These are phyloP conservation scores for Naganishia sp. DNA, from an alignment of 1,284 basidiomycete species.

Conservation along the genomic window DNA sequence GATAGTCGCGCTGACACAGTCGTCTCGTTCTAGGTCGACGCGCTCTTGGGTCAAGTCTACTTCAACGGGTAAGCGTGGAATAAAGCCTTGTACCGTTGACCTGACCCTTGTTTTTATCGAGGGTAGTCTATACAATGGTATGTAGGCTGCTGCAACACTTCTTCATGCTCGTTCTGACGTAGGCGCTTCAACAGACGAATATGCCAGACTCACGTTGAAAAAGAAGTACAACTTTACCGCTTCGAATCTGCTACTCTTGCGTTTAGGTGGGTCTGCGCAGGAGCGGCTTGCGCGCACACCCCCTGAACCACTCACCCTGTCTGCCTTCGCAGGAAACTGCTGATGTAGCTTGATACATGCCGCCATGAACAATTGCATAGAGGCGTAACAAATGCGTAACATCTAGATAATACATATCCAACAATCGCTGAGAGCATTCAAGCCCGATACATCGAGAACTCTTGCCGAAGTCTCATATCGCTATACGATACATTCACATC, in stretches of 20 bases:
- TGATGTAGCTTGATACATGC: background rate
- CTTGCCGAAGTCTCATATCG: background rate
- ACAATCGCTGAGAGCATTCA: background rate
- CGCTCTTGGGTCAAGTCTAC: constrained; percentile 31
- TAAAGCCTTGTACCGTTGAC: background rate
- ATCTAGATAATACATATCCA: background rate
- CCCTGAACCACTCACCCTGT: too few relatives aligned
- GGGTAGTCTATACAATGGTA: constrained; percentile 33
- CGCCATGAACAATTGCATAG: background rate
- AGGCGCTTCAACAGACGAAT: background rate
- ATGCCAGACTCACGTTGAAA: constrained; percentile 24
- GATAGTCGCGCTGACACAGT: background rate
- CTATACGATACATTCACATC: constrained; percentile 1
- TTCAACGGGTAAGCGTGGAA: constrained; percentile 27
- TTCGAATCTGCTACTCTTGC: constrained; percentile 29
- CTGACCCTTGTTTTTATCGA: background rate
- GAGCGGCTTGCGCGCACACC: background rate
- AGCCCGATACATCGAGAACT: background rate
- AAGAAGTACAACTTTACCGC: constrained; percentile 34
- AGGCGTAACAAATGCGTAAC: background rate
- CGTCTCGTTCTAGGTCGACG: constrained; percentile 20
- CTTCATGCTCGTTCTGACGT: background rate
- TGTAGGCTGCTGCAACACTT: background rate
- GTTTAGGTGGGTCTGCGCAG: constrained; percentile 28
- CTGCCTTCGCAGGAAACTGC: constrained; percentile 1